Percentiles rank a stretch among this genome's conserved stretches.
Evolutionary conservation across 2,329 filamentous ascomycete species (phyloP).

Genomic region (Huntiella savannae): DNA sequence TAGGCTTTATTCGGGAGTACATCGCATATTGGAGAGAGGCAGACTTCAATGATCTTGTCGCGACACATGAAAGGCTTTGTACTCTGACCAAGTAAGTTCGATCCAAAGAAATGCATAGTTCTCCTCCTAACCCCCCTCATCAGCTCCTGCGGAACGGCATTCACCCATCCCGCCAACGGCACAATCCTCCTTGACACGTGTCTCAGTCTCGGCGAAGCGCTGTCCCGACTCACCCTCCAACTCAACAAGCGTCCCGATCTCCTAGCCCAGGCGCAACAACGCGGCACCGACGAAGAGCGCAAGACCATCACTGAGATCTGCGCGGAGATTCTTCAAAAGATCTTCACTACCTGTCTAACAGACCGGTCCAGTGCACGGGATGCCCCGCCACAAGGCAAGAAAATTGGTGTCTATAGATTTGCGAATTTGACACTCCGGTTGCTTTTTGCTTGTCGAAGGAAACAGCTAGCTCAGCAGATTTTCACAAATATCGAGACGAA

Average conservation of each 20-base stretch:
- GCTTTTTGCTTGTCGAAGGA: conserved; percentile 70
- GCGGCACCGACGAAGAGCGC: conserved; percentile 42
- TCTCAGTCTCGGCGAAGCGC: conserved; percentile 60
- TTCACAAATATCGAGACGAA: conserved; percentile 74
- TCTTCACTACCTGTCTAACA: conserved; percentile 76
- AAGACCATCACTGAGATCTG: conserved; percentile 71
- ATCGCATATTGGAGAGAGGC: conserved; percentile 66
- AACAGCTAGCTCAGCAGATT: conserved; percentile 67
- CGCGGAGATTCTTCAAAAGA: conserved; percentile 74
- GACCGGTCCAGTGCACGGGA: conserved; percentile 52
- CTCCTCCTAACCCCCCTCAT: not conserved
- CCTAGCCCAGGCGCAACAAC: conserved; percentile 21
- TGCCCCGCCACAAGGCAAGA: conserved; percentile 62
- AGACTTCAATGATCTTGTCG: conserved; percentile 53
- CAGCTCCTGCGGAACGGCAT: conserved; percentile 66
- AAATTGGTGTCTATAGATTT: conserved; percentile 75
- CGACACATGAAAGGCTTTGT: conserved; percentile 57
- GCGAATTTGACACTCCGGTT: conserved; percentile 81
- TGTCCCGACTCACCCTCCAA: conserved; percentile 67
- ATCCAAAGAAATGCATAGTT: not conserved
- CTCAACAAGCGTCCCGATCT: conserved; percentile 67
- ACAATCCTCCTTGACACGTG: conserved; percentile 67
- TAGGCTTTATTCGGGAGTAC: conserved; percentile 65
- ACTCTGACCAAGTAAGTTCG: conserved; percentile 50
- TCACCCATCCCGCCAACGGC: conserved; percentile 62